These are phyloP conservation scores for Pseudocercospora macadamiae DNA, from an alignment of 2,329 filamentous ascomycete species.

Conservation along the genomic window DNA sequence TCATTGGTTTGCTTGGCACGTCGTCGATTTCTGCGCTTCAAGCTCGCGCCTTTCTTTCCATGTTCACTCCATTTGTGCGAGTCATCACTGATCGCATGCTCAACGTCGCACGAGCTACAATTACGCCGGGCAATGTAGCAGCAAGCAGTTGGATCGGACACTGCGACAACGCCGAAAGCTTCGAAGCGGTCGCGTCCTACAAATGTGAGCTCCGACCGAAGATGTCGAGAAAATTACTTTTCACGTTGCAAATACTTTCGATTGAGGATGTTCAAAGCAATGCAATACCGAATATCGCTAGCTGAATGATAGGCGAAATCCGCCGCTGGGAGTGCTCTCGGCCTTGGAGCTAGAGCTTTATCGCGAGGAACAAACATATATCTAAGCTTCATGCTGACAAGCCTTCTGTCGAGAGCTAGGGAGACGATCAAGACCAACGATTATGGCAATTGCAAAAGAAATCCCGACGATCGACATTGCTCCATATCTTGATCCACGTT, in stretches of 20 bases:
- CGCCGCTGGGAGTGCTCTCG: background rate
- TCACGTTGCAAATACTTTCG: too few species aligned
- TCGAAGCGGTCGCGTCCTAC: background rate
- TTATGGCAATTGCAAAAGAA: constrained; percentile 5
- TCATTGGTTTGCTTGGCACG: too few species aligned
- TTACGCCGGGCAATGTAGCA: too few species aligned
- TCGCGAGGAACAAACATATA: constrained; percentile 3
- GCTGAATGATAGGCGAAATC: background rate
- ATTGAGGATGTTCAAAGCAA: background rate
- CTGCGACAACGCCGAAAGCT: too few species aligned
- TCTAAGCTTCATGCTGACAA: background rate
- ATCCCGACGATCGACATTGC: constrained; percentile 49
- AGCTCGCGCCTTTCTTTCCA: too few species aligned
- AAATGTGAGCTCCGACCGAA: background rate
- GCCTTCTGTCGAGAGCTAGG: too few species aligned
- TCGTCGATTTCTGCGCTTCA: too few species aligned
- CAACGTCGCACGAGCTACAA: too few species aligned
- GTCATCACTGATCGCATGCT: too few species aligned
- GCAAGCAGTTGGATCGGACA: background rate
- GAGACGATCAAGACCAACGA: too few species aligned
- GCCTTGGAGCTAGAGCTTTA: constrained; percentile 5
- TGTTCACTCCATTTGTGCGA: too few species aligned
- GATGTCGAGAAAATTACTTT: too few species aligned
- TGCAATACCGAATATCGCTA: background rate
- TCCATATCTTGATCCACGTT: constrained; percentile 36